Base-by-base conservation (phyloP, 2,329 filamentous ascomycete species). In the Mollisiaceae sp. region DNA sequence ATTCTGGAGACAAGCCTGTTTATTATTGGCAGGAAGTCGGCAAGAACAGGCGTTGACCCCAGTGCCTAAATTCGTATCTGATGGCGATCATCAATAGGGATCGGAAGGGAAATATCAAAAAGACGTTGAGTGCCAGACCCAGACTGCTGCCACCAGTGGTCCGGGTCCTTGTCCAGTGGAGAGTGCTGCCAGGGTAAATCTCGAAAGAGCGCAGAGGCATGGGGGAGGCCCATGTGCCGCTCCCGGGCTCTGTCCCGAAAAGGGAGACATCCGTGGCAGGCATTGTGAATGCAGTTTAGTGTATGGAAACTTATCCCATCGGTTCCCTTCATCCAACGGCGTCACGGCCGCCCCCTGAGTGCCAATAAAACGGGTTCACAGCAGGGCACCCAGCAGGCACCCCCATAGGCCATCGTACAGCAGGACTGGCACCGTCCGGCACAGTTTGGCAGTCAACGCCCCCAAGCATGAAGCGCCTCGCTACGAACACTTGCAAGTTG, bases 11-110 rank as follows among this genome's bases (percentile, higher is more conserved):
- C 50, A 45, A 47, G 39, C 41, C 2, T 27, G 54, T 32, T 52
- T 59, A 59, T 57, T 39, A 66, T 67, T 71, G 69, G 66, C 22
- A 59, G 54, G 41, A 22, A 38, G 35, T 11, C 64, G 43, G 50
- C 27, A 50, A 57, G 32, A 52, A 24, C 32, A 54, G 45, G 45
- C 45, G 27, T 61, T 60, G 50, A 55, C 60, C 54, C 55, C 63
- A 67, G 62, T 73, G 73, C 73, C 73, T 74, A 74, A 73, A 74
- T 68, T 69, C 72, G 68, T 68, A 69, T 70, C 60, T 69, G 58
- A 72, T 65, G 67, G 67, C 64, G 65, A 72, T 71, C 68, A 68
- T 70, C 66, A 68, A 65, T 63, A 63, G 60, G 45, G n/a, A 50
- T 20, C 45, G 18, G 45, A 50, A 50, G 45, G 67, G 63, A 66